A percentile compares a stretch with the other conserved stretches of the same genome.
phyloP scores from a whole-genome alignment of 2,329 filamentous ascomycete genomes.

The Pestalotiopsis sp. region DNA sequence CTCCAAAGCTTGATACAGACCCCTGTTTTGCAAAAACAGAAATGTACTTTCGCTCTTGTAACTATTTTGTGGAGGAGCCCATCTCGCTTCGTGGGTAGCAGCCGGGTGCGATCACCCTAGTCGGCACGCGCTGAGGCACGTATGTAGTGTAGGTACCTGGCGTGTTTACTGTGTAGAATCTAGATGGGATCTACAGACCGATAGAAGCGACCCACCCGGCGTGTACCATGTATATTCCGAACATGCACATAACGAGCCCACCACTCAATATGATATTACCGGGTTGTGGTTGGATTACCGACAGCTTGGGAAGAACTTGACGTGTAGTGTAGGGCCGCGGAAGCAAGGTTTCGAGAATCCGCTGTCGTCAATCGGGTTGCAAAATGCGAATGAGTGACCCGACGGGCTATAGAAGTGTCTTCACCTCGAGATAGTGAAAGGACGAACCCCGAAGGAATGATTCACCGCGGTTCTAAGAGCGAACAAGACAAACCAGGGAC shows the following conservation, averaged over 20 bases:
- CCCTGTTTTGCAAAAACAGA: not conserved
- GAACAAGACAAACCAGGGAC: not conserved
- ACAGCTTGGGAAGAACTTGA: not conserved
- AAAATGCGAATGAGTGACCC: not conserved
- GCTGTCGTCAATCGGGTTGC: not conserved
- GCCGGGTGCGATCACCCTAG: not conserved
- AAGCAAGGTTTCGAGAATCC: not conserved
- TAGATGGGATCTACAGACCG: not conserved
- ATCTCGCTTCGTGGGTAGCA: not conserved
- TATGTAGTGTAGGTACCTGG: not conserved
- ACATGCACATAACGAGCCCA: not conserved
- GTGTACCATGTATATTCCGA: not conserved
- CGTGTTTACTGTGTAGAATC: too few species aligned
- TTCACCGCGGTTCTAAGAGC: not conserved
- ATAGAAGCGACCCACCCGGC: not conserved
- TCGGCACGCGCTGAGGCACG: not conserved
- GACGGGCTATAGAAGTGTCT: not conserved
- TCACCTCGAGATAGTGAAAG: not conserved
- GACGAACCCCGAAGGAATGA: not conserved
- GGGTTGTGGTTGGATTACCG: slow-evolving; percentile 3
- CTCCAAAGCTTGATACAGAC: not conserved
- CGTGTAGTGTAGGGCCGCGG: not conserved
- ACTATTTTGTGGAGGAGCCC: not conserved
- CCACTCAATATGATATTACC: not conserved
- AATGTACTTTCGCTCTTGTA: not conserved